Percentiles rank a stretch among this genome's conserved stretches.
phyloP scores from a whole-genome alignment of 2,329 filamentous ascomycete genomes.

The Leptographium radiaticola region DNA sequence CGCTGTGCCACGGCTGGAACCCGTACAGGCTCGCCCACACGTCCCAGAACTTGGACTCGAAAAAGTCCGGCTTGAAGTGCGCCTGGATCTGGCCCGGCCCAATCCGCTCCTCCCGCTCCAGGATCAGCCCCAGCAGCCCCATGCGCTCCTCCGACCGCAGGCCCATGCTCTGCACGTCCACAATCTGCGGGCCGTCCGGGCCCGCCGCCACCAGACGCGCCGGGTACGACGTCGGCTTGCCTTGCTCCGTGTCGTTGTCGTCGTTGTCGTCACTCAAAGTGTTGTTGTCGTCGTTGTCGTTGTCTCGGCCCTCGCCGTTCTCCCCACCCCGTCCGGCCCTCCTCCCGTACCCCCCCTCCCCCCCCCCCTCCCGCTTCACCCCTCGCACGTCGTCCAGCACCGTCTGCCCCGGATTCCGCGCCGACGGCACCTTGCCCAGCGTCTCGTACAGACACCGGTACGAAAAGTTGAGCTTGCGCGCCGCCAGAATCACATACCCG shows the following conservation, averaged over 20 bases:
- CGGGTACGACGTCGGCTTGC: constrained; percentile 7
- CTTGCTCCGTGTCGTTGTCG: neutral
- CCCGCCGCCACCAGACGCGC: constrained; percentile 14
- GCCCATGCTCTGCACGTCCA: constrained; percentile 15
- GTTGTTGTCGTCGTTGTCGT: neutral
- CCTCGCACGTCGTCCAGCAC: constrained; percentile 16
- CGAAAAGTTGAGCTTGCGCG: constrained; percentile 18
- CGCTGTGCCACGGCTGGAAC: constrained; percentile 20
- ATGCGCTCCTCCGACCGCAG: constrained; percentile 12
- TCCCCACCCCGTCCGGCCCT: too few relatives aligned
- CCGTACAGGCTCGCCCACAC: constrained; percentile 19
- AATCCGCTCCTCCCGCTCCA: constrained; percentile 6
- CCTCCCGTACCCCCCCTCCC: too few relatives aligned
- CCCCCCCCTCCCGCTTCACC: neutral
- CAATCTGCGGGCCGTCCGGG: constrained; percentile 12
- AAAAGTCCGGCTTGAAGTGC: constrained; percentile 13
- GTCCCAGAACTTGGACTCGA: constrained; percentile 19
- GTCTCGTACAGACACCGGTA: constrained; percentile 18
- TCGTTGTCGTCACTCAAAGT: neutral
- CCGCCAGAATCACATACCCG: constrained; percentile 16
- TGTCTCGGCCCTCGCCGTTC: too few relatives aligned
- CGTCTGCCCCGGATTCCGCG: constrained; percentile 10
- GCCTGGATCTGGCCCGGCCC: constrained; percentile 10
- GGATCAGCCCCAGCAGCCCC: constrained; percentile 12
- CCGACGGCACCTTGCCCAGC: constrained; percentile 15